These are phyloP conservation scores for Cantharellus anzutake DNA, from an alignment of 768 basidiomycete species.

Conservation along the genomic window DNA sequence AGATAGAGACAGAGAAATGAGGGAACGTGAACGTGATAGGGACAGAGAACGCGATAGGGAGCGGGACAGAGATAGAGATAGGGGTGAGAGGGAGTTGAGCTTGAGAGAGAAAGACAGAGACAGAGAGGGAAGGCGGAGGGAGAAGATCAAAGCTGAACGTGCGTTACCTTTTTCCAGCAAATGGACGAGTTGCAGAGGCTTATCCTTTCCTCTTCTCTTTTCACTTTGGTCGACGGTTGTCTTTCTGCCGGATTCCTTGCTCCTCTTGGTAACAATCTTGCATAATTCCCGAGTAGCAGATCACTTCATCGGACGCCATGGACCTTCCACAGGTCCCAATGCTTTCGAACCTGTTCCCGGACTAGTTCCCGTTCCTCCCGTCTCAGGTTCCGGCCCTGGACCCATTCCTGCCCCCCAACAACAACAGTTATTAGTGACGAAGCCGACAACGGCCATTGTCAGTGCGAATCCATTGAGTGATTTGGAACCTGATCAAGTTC, in stretches of 20 bases:
- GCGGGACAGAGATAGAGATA: neutral
- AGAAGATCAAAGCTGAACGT: slow-evolving; percentile 1
- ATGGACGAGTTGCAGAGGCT: neutral
- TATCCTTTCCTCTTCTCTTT: too few relatives aligned
- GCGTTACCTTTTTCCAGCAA: neutral
- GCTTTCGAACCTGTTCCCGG: too few relatives aligned
- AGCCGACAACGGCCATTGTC: neutral
- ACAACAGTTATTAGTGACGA: neutral
- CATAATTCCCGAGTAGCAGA: too few relatives aligned
- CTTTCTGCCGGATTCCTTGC: too few relatives aligned
- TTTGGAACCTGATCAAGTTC: slow-evolving; percentile 9
- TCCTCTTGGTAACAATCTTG: too few relatives aligned
- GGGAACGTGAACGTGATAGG: neutral
- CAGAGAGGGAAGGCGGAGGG: neutral
- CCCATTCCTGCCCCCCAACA: neutral
- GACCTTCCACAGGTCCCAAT: too few relatives aligned
- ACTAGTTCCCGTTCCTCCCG: neutral
- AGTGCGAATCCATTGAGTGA: slow-evolving; percentile 7
- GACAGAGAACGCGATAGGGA: slow-evolving; percentile 8
- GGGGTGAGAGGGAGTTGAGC: neutral
- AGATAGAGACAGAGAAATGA: slow-evolving; percentile 15
- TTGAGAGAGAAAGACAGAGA: neutral
- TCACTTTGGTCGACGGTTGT: too few relatives aligned
- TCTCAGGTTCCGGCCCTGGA: neutral
- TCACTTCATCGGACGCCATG: too few relatives aligned